phyloP scores from a whole-genome alignment of 1,139 yeast species.

The Blastobotrys petasosporus region DNA sequence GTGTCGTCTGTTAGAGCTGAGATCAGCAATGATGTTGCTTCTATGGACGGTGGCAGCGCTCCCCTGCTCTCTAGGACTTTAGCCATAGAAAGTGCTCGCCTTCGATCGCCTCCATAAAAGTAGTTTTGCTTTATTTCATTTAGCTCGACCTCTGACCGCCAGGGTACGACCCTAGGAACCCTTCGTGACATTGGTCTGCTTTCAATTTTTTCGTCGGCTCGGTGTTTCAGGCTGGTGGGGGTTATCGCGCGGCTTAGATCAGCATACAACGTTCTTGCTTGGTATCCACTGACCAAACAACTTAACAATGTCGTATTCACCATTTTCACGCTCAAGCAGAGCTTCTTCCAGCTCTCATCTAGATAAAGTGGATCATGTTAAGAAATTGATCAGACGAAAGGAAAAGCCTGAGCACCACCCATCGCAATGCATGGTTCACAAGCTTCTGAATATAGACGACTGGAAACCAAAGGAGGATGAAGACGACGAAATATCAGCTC shows the following conservation, averaged over 20 bases:
- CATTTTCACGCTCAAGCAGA: neutral
- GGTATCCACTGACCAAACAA: neutral
- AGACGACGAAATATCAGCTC: neutral
- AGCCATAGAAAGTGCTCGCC: slow-evolving; percentile 44
- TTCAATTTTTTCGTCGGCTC: neutral
- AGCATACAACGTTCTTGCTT: neutral
- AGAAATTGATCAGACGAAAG: neutral
- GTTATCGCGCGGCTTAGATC: neutral
- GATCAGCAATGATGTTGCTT: slow-evolving; percentile 59
- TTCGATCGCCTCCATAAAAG: slow-evolving; percentile 44
- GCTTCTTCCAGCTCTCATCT: neutral
- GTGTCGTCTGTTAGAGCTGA: slow-evolving; percentile 49
- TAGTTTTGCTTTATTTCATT: slow-evolving; percentile 44
- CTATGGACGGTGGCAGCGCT: slow-evolving; percentile 73
- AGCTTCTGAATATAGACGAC: slow-evolving; percentile 18
- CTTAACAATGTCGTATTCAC: too few relatives aligned
- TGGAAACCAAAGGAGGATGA: neutral
- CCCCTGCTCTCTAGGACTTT: slow-evolving; percentile 58
- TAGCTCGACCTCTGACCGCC: slow-evolving; percentile 49
- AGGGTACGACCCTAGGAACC: slow-evolving; percentile 51
- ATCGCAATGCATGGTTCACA: slow-evolving; percentile 24
- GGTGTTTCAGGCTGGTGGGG: too few relatives aligned
- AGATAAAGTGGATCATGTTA: neutral
- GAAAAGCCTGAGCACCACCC: slow-evolving; percentile 1
- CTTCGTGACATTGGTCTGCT: slow-evolving; percentile 9